phyloP scores from a whole-genome alignment of 2,329 filamentous ascomycete genomes.

The Xylariaceae sp. region DNA sequence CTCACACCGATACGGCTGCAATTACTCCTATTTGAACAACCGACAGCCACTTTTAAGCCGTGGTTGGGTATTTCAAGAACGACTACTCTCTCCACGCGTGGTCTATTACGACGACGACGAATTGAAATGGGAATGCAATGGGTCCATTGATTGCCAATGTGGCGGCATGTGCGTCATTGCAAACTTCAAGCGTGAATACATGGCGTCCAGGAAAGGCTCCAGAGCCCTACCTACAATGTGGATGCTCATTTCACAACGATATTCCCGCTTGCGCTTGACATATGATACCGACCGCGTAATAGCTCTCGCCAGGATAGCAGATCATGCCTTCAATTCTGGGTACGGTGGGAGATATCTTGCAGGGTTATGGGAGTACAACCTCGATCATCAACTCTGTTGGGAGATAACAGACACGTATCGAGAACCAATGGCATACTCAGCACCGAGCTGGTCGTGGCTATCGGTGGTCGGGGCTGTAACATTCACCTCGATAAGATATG shows the following conservation, averaged over 20 bases:
- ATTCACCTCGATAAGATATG: background rate
- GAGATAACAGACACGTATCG: background rate
- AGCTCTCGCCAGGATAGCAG: slow-evolving; percentile 1
- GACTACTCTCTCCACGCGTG: background rate
- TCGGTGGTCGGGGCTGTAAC: background rate
- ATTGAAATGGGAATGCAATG: background rate
- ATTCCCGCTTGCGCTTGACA: background rate
- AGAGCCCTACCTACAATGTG: background rate
- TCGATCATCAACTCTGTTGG: background rate
- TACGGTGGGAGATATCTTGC: slow-evolving; percentile 1
- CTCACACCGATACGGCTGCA: background rate
- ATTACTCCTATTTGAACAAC: background rate
- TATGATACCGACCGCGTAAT: slow-evolving; percentile 1
- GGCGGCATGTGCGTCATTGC: background rate
- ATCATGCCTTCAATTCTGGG: background rate
- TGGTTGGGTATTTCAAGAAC: slow-evolving; percentile 1
- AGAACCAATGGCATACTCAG: background rate
- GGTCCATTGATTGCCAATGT: background rate
- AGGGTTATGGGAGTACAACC: background rate
- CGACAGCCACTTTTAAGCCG: background rate
- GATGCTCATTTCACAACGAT: background rate
- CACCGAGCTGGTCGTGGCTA: slow-evolving; percentile 1
- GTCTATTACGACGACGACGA: background rate
- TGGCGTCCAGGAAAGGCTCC: background rate
- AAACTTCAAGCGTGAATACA: background rate